These are phyloP conservation scores for Pseudopyrenochaeta lycopersici DNA, from an alignment of 2,329 filamentous ascomycete genomes.

Conservation along the genomic window DNA sequence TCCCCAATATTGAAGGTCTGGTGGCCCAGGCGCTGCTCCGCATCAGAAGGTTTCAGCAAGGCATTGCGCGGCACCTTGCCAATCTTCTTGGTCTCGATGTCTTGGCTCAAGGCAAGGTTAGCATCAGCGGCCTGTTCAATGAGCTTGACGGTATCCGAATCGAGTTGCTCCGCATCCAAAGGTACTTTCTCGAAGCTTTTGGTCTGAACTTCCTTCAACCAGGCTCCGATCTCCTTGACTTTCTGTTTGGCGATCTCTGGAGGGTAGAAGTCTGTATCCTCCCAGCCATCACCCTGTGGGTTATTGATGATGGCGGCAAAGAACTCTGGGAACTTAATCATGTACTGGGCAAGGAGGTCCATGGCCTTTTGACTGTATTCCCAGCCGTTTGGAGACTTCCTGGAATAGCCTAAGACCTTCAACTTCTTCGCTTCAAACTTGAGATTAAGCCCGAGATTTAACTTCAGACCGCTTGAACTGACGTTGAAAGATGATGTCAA, in stretches of 20 bases:
- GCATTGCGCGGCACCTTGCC: constrained; percentile 85
- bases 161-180: constrained; percentile 93
- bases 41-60: constrained; percentile 90
- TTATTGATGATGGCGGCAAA: constrained; percentile 88
- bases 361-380: constrained; percentile 91
- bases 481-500: constrained; percentile 95
- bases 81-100: constrained; percentile 71
- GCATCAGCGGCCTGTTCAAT: constrained; percentile 80
- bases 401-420: constrained; percentile 95
- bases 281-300: constrained; percentile 83
- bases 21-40: constrained; percentile 88
- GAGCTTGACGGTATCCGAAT: constrained; percentile 84
- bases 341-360: constrained; percentile 83
- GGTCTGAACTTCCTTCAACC: constrained; percentile 90
- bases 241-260: constrained; percentile 75
- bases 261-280: constrained; percentile 86
- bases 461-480: constrained; percentile 78
- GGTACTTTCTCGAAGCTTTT: constrained; percentile 96
- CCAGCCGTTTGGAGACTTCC: constrained; percentile 87
- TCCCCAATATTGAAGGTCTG: constrained; percentile 88
- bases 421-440: constrained; percentile 97
- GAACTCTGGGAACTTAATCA: constrained; percentile 94
- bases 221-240: constrained; percentile 92
- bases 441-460: constrained; percentile 93
- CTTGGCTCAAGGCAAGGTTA: constrained; percentile 41